Conservation (phyloP, 148 eudicot species). For the Oxyria digyna region DNA sequence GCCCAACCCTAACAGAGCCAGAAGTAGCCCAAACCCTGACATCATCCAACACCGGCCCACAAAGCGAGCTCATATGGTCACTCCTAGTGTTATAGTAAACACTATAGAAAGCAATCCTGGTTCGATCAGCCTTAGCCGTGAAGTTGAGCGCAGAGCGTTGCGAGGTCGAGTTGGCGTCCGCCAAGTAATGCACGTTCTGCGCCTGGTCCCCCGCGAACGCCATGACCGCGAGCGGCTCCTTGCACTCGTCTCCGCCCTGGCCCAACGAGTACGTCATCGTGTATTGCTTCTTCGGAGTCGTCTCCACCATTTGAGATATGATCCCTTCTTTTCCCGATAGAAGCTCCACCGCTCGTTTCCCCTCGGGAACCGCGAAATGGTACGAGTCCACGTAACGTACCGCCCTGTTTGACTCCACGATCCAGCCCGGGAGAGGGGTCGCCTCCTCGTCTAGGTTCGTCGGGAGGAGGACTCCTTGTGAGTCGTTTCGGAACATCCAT, state of each 20-base stretch:
- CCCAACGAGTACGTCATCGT: conserved; percentile 59
- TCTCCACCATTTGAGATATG: conserved; percentile 77
- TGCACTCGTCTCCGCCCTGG: conserved; percentile 67
- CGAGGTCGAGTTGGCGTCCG: conserved; percentile 45
- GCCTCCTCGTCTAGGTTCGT: conserved; percentile 80
- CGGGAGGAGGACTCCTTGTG: conserved; percentile 78
- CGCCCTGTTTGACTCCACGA: conserved; percentile 81
- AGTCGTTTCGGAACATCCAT: conserved; percentile 76
- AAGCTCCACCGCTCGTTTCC: conserved; percentile 81
- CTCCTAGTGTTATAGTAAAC: conserved; percentile 86
- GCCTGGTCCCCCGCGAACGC: conserved; percentile 97
- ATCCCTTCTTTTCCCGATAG: conserved; percentile 96
- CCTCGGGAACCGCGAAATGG: conserved; percentile 66
- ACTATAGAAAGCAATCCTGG: conserved; percentile 78
- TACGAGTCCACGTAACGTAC: conserved; percentile 77
- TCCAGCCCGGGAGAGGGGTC: conserved; percentile 92
- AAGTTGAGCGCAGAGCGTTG: conserved; percentile 54
- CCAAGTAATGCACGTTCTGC: conserved; percentile 58
- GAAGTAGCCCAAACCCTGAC: conserved; percentile 69
- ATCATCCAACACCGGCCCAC: conserved; percentile 94
- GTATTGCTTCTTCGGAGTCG: conserved; percentile 71
- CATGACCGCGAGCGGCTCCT: conserved; percentile 79
- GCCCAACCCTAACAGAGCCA: conserved; percentile 17
- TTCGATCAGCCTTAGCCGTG: conserved; percentile 83
- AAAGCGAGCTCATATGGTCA: conserved; percentile 92